Evolutionary conservation across 2,329 filamentous ascomycete species (phyloP).

Genomic region (Ophiobolus disseminans): DNA sequence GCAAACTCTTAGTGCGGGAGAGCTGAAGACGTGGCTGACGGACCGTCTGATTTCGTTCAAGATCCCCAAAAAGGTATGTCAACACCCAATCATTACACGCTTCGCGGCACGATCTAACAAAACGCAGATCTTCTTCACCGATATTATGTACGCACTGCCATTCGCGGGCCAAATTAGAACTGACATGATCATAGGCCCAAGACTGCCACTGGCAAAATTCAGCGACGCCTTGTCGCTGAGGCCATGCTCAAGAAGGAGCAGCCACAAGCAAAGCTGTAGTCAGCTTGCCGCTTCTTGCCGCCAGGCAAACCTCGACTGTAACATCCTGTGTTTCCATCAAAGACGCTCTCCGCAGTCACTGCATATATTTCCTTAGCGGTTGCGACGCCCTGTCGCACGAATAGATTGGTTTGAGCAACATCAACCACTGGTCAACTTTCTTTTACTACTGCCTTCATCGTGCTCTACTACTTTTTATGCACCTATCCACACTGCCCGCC

Average conservation of each 20-base stretch:
- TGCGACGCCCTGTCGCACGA: slow-evolving; percentile 16
- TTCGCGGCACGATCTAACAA: slow-evolving; percentile 27
- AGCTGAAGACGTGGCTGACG: slow-evolving; percentile 72
- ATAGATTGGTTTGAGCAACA: slow-evolving; percentile 14
- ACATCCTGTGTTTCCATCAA: slow-evolving; percentile 5
- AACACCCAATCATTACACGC: slow-evolving; percentile 7
- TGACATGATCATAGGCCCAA: slow-evolving; percentile 62
- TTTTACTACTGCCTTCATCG: slow-evolving; percentile 4
- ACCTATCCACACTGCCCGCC: slow-evolving; percentile 2
- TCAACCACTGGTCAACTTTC: slow-evolving; percentile 5
- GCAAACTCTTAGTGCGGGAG: slow-evolving; percentile 60
- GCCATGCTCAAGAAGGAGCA: slow-evolving; percentile 77
- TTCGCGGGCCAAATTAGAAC: not conserved
- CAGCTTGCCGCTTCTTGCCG: slow-evolving; percentile 2
- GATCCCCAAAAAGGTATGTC: slow-evolving; percentile 76
- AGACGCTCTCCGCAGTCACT: slow-evolving; percentile 8
- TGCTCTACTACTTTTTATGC: not conserved
- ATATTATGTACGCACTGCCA: slow-evolving; percentile 65
- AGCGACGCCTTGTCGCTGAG: slow-evolving; percentile 84
- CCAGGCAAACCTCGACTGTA: slow-evolving; percentile 14
- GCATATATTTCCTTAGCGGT: too few species aligned
- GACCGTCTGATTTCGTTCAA: slow-evolving; percentile 83
- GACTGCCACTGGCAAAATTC: slow-evolving; percentile 90
- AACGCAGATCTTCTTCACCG: slow-evolving; percentile 75
- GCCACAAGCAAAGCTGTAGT: slow-evolving; percentile 60